Conservation (phyloP, 495 filamentous ascomycete genomes). For the Penicillium daleae region DNA sequence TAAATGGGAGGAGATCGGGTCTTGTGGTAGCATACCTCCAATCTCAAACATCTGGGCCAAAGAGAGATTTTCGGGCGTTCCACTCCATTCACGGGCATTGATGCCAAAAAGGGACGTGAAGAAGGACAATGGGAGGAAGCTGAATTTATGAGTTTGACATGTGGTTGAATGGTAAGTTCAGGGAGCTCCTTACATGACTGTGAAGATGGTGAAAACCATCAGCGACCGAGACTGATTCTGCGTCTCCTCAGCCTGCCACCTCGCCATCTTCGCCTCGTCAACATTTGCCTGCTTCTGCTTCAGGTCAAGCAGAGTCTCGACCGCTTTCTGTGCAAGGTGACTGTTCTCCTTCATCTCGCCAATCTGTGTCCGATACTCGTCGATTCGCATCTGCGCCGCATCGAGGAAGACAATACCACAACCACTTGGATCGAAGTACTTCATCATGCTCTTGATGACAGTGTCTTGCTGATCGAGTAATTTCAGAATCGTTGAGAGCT, state of each 20-base stretch:
- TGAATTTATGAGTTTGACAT: slow-evolving; percentile 24
- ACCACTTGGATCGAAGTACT: slow-evolving; percentile 40
- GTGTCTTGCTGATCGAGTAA: slow-evolving; percentile 61
- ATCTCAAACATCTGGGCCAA: slow-evolving; percentile 42
- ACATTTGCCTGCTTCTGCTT: slow-evolving; percentile 72
- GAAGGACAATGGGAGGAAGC: slow-evolving; percentile 66
- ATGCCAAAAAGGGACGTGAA: slow-evolving; percentile 71
- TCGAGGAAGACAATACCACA: slow-evolving; percentile 48
- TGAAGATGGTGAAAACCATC: slow-evolving; percentile 73
- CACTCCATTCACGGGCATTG: slow-evolving; percentile 67
- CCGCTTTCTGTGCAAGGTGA: slow-evolving; percentile 50
- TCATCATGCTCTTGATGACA: slow-evolving; percentile 53
- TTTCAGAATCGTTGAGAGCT: slow-evolving; percentile 60
- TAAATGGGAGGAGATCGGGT: neutral
- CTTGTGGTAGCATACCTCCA: slow-evolving; percentile 28
- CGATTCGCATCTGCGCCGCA: slow-evolving; percentile 55
- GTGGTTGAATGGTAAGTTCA: slow-evolving; percentile 34
- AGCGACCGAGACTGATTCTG: slow-evolving; percentile 64
- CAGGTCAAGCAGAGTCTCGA: slow-evolving; percentile 68
- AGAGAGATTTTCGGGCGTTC: slow-evolving; percentile 34
- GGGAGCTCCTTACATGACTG: slow-evolving; percentile 57
- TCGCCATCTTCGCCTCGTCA: slow-evolving; percentile 66
- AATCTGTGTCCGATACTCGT: slow-evolving; percentile 60
- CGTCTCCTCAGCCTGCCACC: slow-evolving; percentile 65
- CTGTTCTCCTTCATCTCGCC: slow-evolving; percentile 61